Evolutionary conservation across 225 moss, liverwort and hornwort species (phyloP).

Genomic region (Thuidium tamariscinum): DNA sequence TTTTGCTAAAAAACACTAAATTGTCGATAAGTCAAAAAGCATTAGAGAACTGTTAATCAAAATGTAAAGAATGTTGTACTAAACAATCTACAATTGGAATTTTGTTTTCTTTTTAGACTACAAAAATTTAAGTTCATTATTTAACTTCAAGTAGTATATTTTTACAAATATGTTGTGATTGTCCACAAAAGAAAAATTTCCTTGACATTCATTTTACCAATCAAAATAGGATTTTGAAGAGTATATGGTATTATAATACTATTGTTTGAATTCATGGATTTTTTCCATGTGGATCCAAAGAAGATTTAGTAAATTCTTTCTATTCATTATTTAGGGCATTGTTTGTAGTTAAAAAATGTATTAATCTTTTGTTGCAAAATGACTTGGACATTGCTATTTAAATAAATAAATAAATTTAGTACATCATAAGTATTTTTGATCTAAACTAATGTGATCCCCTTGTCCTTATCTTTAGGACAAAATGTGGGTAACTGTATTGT

Average conservation of each 20-base stretch:
- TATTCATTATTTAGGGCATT: background rate
- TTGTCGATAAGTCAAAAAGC: background rate
- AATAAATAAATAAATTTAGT: background rate
- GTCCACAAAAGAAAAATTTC: background rate
- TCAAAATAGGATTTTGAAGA: background rate
- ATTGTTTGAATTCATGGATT: too few species aligned
- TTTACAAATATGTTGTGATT: background rate
- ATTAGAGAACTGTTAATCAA: rapidly evolving
- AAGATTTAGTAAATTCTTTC: background rate
- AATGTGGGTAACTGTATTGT: too few species aligned
- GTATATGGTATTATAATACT: rapidly evolving
- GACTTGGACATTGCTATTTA: rapidly evolving
- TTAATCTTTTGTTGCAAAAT: background rate
- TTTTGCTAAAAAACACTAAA: background rate
- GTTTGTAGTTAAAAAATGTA: background rate
- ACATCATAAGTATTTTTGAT: rapidly evolving
- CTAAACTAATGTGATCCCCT: rapidly evolving
- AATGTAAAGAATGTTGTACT: background rate
- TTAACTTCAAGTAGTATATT: background rate
- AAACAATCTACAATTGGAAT: rapidly evolving
- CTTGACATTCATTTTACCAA: background rate
- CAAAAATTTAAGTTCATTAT: background rate
- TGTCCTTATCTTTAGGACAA: too few species aligned
- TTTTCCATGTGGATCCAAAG: background rate
- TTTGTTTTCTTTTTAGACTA: background rate